These are phyloP conservation scores for Tylopilus sp. DNA, from an alignment of 1,284 basidiomycete species.

Conservation along the genomic window DNA sequence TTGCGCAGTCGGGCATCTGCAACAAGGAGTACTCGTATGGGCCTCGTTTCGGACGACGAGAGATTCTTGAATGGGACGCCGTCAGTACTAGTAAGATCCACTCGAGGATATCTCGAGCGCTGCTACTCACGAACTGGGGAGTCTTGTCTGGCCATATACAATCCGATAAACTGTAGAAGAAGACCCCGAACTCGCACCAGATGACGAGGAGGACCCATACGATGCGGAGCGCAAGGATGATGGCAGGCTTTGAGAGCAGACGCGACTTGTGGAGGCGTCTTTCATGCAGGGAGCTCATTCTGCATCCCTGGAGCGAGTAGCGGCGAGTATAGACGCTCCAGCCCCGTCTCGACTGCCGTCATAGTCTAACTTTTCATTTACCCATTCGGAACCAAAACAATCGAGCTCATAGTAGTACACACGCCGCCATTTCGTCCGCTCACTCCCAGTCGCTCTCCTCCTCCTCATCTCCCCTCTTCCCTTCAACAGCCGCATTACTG, in stretches of 20 bases:
- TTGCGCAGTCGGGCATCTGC: constrained; percentile 83
- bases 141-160: constrained; percentile 60
- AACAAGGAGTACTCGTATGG: constrained; percentile 71
- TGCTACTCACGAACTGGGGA: constrained; percentile 30
- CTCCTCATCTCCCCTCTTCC: constrained; percentile 46
- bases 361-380: not conserved
- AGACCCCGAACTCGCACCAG: constrained; percentile 71
- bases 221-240: constrained; percentile 40
- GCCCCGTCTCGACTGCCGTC: constrained; percentile 4
- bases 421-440: constrained; percentile 1
- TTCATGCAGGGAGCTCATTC: constrained; percentile 30
- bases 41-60: constrained; percentile 17
- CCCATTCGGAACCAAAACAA: constrained; percentile 12
- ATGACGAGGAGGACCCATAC: constrained; percentile 55
- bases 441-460: constrained; percentile 72
- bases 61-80: constrained; percentile 11
- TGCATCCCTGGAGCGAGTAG: constrained; percentile 19
- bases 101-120: not conserved
- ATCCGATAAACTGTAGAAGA: constrained; percentile 44
- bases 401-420: not conserved
- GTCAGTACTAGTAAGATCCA: constrained; percentile 14
- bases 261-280: constrained; percentile 25
- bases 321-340: not conserved
- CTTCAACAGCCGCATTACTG: constrained; percentile 33
- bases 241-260: constrained; percentile 20